Base-by-base conservation (phyloP, 805 yeast species). In the Saccharomyces paradoxus region DNA sequence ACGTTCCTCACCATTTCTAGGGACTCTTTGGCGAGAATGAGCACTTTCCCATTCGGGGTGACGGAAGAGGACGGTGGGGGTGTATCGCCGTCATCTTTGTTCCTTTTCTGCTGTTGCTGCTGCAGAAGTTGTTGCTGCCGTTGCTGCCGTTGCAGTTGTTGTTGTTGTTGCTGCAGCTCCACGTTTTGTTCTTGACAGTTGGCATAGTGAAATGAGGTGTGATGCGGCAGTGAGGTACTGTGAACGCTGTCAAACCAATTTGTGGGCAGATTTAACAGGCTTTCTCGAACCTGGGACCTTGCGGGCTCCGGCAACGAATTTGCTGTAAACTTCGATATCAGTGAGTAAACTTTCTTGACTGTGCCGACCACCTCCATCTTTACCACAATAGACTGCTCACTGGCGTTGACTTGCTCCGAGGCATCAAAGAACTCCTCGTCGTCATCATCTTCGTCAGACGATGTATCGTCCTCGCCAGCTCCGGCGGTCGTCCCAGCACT, bases 321-420 rank as follows among this genome's bases (percentile, higher is more conserved):
- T 0, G 91, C 89, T 1, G 90, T 87, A 61, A 89, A 88, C 58
- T 87, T 87, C 3, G 97, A 88, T 10, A 94, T 87, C 41, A 92
- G 81, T 46, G 83, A 81, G 37, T 91, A 90, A 49, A 90, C 89
- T 66, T 89, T 92, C 67, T 89, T 88, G 27, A 94, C 91, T 0
- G 97, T 94, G 0, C 87, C 80, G 8, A 91, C 84, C 37, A 92
- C 89, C 60, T 92, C 99, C 60, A 83, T 80, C 58, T 88, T 86
- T 24, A 26, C 21, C 48, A 82, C 74, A 9, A 67, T 63, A 13
- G 71, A 63, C 47, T 58, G 63, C 48, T 58, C 68, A 56, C 62
- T 63, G 9, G 55, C 55, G 47, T 55, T 65, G 10, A 55, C 57
- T 1, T 60, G 55, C 55, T 58, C 71, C 12, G 69, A 66, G 26